Evolutionary conservation across 1,284 basidiomycete species (phyloP), one percentile per base, ranked within the genome.

Genomic region (Microbotryum scabiosae): DNA sequence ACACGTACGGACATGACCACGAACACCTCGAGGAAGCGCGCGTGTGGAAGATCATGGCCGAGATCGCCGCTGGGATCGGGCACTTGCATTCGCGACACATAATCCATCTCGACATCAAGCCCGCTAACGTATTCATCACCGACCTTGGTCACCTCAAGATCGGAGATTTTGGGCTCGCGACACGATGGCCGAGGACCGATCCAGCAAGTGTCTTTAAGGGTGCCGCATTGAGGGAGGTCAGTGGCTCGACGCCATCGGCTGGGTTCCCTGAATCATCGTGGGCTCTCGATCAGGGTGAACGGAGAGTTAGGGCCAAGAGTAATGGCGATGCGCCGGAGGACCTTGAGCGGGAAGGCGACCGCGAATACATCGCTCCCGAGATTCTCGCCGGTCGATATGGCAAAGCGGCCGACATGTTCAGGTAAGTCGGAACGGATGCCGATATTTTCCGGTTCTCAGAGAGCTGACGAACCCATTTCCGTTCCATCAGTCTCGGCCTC

Each of bases 321-420:
- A 68, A 67, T 20, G 68, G 70, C 32, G 63, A 64, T 44, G 67
- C 69, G 48, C 77, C 78, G 21, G 81, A 81, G 61, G 84, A 82
- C 48, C 91, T 91, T 71, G 92, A 96, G 76, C 82, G 93, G 25
- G 96, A 99, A 76, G 96, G 96, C 12, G 96, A 99, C 76, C 88
- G 97, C 72, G 82, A 96, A 66, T 98, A 99, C 78, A 84, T 99
- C 77, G 93, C 96, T n/a, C 91, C 92, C 4, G 96, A 99, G 77
- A 90, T 98, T 60, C 80, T 99, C 57, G 84, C 88, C 73, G 94
- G 93, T 30, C 80, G 81, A 58, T 98, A 97, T 74, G 85, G 92
- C 72, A 89, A 86, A 77, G 89, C 88, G 54, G 94, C 92, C 53
- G 96, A 99, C 78, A 84, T 99, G 57, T 99, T 97, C 80, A 91